Evolutionary conservation across 2,329 filamentous ascomycete species (phyloP), one percentile per base, ranked within the genome.

Genomic region (Xylariaceae sp.): DNA sequence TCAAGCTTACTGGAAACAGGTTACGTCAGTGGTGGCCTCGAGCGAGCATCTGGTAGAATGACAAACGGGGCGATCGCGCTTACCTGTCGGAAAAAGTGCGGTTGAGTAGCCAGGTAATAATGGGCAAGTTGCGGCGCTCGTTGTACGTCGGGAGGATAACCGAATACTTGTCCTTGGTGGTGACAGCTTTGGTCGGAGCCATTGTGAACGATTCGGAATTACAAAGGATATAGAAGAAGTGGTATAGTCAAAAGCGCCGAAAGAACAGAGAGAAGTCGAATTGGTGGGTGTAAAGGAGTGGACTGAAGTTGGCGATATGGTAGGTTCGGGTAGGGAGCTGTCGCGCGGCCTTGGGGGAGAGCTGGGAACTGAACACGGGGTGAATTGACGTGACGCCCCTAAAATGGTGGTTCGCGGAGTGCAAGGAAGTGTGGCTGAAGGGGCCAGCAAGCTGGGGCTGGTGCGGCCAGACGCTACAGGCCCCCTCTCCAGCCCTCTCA

Each of bases 141-240:
- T 98, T 97, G 81, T 95, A 98, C 48, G 93, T 98, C 43, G 93
- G 93, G 52, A 98, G 81, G 63, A 98, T 91, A 63, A 98, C 85
- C 54, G 91, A 95, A 78, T 96, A 98, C 71, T 91, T 95, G 76
- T 93, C 76, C 57, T 66, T 65, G 38, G 59, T 47, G 29, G 55
- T 46, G 42, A 53, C 44, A 37, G 63, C 59, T 54, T 70, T 72
- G 39, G 56, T 54, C 39, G 68, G 62, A 43, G 74, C 72, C 76
- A 79, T 79, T 55, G 53, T 55, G 43, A 42, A 15, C 22, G 32
- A 19, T 29, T 43, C 49, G 9, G 35, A 31, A 4, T 22, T 36
- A 29, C 11, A 13, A 9, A 24, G 18, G 30, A 30, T 39, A 19
- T 17, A 17, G 39, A 39, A 15, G 22, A 30, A 44, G 22, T 6